Evolutionary conservation across 202 grass and related monocot genomes (phyloP), one percentile per base, ranked within the genome.

Genomic region (Carex sylvatica): DNA sequence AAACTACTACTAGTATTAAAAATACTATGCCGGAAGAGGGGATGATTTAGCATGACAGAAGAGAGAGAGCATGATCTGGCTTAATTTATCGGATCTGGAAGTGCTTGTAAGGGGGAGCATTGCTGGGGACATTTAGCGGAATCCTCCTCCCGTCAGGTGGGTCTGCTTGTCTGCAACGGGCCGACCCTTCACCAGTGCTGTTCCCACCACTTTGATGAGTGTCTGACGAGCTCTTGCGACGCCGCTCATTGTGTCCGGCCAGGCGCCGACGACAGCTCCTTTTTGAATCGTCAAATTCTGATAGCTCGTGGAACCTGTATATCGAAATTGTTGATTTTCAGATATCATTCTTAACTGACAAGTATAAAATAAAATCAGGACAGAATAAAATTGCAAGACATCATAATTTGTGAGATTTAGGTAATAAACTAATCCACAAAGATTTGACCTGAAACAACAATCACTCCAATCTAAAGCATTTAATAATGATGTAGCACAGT

Each of bases 231-330:
- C 91, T 88, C 89, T 93, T 97, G 80, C 94, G 88, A 53, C 94
- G 85, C 2, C 94, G 89, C 79, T 97, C 91, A 44, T 97, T 97
- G 85, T 97, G 94, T 8, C 94, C 94, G 1, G 89, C 89, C 70
- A 97, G 89, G 61, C 94, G 94, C 12, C 58, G 74, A n/a, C 94
- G 94, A 75, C 94, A 97, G 86, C 94, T 97, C 72, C 86, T 87
- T 70, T 88, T 97, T 22, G n/a, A 49, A 58, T 91, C 91, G 51
- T 97, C 94, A 83, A 97, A 97, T 81, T 91, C 94, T 20, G 86
- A 33, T 54, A 97, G 70, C 78, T 97, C 94, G 20, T 97, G 94
- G 86, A 97, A 97, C 91, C 94, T 97, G 84, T 59, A 77, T 1
- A 44, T 44, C 1, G 9, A 23, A 47, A 2, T 14, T 71, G 13